Evolutionary conservation across 257 asterid genomes (phyloP), one percentile per base, ranked within the genome.

Genomic region (Rauvolfia tetraphylla): DNA sequence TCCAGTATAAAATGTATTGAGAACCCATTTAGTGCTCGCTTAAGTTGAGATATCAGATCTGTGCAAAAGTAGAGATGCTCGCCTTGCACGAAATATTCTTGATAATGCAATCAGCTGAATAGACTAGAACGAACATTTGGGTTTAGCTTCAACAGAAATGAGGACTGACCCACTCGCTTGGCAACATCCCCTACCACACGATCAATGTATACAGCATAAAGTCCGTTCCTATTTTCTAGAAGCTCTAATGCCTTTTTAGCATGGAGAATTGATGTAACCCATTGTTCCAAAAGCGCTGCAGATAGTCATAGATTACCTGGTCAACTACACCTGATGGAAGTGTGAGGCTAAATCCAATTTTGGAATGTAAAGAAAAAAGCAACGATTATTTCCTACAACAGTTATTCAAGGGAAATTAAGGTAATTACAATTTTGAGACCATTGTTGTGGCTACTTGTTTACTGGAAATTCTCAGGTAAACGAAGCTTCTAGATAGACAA

Each of bases 141-240:
- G 54, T 71, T 85, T 68, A 95, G 91, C 83, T 81, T 85, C 78
- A 79, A 86, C 58, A 68, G 76, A 36, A 83, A 85, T 59, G 98
- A 86, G 71, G 76, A 85, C 81, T 90, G 96, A 31, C 90, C 87
- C 42, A 87, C 85, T 76, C 77, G 87, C 80, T 91, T 88, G 59
- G 93, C 89, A 72, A 93, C 76, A 77, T 83, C 90, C 70, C 97
- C 99, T 29, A 93, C 77, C 63, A 95, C 86, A 25, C 97, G 90
- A 79, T 95, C 98, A 84, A 95, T 91, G 91, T 93, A 95, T 72
- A 93, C 73, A 77, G 86, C 84, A 86, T 93, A 95, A n/a, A 95
- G 85, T 75, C 90, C 80, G 74, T 86, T 93, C 87, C 93, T 87
- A 84, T 74, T 82, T 86, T 95, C 99, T 83, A 93, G 67, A 42